Evolutionary conservation across 768 basidiomycete species (phyloP), one percentile per base, ranked within the genome.

Genomic region (Lyophyllum semitale): DNA sequence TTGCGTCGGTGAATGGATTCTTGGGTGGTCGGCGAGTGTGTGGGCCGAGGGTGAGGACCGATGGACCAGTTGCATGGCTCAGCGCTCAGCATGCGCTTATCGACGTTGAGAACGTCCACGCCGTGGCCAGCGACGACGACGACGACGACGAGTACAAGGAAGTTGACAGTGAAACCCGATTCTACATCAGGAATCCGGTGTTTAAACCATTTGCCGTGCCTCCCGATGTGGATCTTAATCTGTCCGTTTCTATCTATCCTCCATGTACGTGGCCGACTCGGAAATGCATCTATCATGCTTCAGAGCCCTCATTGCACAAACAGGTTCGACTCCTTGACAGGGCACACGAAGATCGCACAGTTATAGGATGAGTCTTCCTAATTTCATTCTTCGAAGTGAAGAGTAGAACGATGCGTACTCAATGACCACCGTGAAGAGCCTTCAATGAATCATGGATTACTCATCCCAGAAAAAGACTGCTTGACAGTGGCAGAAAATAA

Each of bases 11-110:
- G 53, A 54, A 48, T 48, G 46, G 13, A 35, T 53, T 23, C 38
- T 27, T 41, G 51, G 42, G 26, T 59, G 51, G 38, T 56, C 54
- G 8, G 29, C 9, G 23, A 59, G n/a, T 26, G 53, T 38, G 32
- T 43, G 51, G 26, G 35, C 32, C 13, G 59, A 43, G 41, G 38
- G 35, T 32, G 43, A 35, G 20, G 51, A 45, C n/a, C 55, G 55
- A 25, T 57, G 49, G 43, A 53, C 59, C 42, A 60, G 51, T 30
- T 60, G 51, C 59, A 60, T 60, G 27, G n/a, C 43, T 41, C 38
- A 32, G 54, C 54, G 47, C 43, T 47, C 41, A 46, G 37, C 41
- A 8, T 46, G 40, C 29, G 54, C 47, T 49, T 38, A 27, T 47
- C 53, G 32, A 22, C 32, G 40, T 18, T n/a, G 17, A 27, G 11